These are phyloP conservation scores for Lentinula guzmanii DNA, from an alignment of 768 basidiomycete species.

Conservation along the genomic window DNA sequence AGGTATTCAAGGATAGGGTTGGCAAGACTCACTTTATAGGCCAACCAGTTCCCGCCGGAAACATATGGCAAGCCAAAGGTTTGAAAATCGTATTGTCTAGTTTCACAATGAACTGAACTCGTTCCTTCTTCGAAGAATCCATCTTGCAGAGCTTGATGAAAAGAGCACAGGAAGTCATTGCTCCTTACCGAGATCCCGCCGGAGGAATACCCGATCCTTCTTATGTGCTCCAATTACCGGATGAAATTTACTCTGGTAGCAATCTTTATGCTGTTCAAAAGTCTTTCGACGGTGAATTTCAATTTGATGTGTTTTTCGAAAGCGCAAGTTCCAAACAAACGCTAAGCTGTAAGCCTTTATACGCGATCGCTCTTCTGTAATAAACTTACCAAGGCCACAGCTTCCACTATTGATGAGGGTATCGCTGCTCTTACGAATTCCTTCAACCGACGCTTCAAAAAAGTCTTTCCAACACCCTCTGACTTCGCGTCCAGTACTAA, in stretches of 20 bases:
- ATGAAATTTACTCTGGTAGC: constrained; percentile 64
- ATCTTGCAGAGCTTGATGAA: constrained; percentile 57
- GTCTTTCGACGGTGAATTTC: constrained; percentile 75
- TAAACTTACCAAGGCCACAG: constrained; percentile 29
- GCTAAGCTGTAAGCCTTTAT: constrained; percentile 48
- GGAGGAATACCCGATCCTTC: constrained; percentile 69
- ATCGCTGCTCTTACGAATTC: constrained; percentile 57
- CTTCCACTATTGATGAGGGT: constrained; percentile 57
- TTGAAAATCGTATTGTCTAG: background rate
- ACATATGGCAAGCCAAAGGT: constrained; percentile 88
- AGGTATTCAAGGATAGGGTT: constrained; percentile 51
- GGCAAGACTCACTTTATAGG: constrained; percentile 73
- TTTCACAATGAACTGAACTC: background rate
- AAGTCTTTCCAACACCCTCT: constrained; percentile 61
- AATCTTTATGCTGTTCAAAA: constrained; percentile 90
- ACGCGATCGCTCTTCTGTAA: background rate
- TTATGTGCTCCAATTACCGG: constrained; percentile 67
- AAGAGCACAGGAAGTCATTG: constrained; percentile 47
- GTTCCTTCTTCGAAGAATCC: constrained; percentile 35
- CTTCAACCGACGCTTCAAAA: constrained; percentile 63
- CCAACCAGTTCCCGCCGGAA: constrained; percentile 49
- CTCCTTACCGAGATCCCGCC: constrained; percentile 45
- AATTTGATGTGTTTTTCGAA: constrained; percentile 88
- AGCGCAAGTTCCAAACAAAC: constrained; percentile 61
- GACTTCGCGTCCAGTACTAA: constrained; percentile 43